These are phyloP conservation scores for Hortiboletus campestris DNA, from an alignment of 768 basidiomycete species.

Conservation along the genomic window DNA sequence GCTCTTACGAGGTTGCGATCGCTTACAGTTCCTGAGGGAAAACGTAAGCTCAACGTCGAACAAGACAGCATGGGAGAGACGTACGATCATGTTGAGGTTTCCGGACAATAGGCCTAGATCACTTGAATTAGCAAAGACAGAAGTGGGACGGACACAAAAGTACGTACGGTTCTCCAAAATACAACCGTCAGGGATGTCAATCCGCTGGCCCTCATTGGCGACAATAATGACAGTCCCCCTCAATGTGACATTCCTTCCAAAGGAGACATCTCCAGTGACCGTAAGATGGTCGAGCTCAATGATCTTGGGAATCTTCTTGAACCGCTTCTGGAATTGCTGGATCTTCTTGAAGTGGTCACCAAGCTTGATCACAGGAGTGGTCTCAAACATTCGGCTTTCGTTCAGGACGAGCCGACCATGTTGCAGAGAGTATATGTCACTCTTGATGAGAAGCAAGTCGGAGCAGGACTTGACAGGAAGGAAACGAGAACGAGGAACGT, in stretches of 20 bases:
- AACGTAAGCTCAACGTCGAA: neutral
- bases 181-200: constrained; percentile 74
- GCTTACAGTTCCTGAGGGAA: constrained; percentile 31
- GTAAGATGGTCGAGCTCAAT: constrained; percentile 75
- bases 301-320: constrained; percentile 73
- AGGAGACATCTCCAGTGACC: constrained; percentile 65
- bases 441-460: constrained; percentile 63
- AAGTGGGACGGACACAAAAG: neutral
- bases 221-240: constrained; percentile 72
- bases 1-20: neutral
- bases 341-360: constrained; percentile 80
- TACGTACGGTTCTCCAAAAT: constrained; percentile 63
- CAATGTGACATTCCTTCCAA: constrained; percentile 63
- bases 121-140: constrained; percentile 13
- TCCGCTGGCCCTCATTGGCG: constrained; percentile 73
- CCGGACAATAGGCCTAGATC: constrained; percentile 63
- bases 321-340: constrained; percentile 66
- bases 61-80: constrained; percentile 18
- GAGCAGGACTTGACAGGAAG: constrained; percentile 65
- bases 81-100: constrained; percentile 69
- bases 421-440: constrained; percentile 66
- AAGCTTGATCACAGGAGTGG: constrained; percentile 73
- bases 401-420: constrained; percentile 70
- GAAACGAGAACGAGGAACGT: constrained; percentile 73
- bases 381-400: constrained; percentile 53